phyloP scores from a whole-genome alignment of 495 filamentous ascomycete species.

The Aspergillus taichungensis region DNA sequence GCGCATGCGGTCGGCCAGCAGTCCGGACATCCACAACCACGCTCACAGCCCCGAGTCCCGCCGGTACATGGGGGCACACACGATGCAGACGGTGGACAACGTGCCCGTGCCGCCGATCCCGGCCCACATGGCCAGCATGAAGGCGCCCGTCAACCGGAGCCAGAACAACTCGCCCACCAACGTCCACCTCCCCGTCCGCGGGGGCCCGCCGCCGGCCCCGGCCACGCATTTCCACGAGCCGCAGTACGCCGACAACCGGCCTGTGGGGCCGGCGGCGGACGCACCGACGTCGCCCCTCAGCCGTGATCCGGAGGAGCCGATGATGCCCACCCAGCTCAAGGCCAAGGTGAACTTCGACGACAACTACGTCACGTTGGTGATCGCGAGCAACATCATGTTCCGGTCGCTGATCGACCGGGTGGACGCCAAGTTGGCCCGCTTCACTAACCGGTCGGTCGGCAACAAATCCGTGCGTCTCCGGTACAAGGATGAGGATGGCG shows the following conservation, averaged over 20 bases:
- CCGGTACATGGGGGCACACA: slow-evolving; percentile 46
- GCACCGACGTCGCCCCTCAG: slow-evolving; percentile 30
- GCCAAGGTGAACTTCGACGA: slow-evolving; percentile 84
- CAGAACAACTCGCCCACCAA: slow-evolving; percentile 57
- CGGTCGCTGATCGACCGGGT: slow-evolving; percentile 92
- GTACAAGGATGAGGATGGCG: slow-evolving; percentile 87
- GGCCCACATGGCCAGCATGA: slow-evolving; percentile 49
- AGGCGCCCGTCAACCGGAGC: slow-evolving; percentile 55
- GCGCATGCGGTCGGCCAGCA: slow-evolving; percentile 61
- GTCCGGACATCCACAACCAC: slow-evolving; percentile 55
- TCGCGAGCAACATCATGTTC: slow-evolving; percentile 86
- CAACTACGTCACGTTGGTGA: slow-evolving; percentile 82
- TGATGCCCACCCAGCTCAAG: slow-evolving; percentile 65
- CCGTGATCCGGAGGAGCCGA: slow-evolving; percentile 29
- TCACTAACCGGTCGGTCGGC: slow-evolving; percentile 70
- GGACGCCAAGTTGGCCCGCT: slow-evolving; percentile 81
- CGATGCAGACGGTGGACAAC: slow-evolving; percentile 58
- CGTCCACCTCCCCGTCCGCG: slow-evolving; percentile 38
- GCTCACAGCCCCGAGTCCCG: slow-evolving; percentile 36
- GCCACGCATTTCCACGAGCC: slow-evolving; percentile 33
- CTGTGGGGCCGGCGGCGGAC: slow-evolving; percentile 23
- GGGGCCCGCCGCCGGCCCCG: slow-evolving; percentile 12
- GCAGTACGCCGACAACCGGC: slow-evolving; percentile 25
- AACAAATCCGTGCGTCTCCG: slow-evolving; percentile 70
- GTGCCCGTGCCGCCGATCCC: slow-evolving; percentile 57